These are phyloP conservation scores for Steccherinum ochraceum DNA, from an alignment of 768 basidiomycete genomes.

Conservation along the genomic window DNA sequence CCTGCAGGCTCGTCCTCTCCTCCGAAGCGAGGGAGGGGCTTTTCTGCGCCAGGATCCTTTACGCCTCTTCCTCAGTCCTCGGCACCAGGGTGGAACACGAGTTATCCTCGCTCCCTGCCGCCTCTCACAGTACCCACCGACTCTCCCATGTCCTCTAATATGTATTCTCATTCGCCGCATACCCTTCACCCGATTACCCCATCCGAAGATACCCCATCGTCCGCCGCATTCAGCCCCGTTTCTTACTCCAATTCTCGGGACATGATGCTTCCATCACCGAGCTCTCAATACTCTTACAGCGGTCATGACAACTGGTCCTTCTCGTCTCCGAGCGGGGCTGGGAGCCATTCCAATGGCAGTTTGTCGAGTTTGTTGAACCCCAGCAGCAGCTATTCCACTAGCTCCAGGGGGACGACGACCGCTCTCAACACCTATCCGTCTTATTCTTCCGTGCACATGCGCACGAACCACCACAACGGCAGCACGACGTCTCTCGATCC, in stretches of 20 bases:
- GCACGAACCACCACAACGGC: slow-evolving; percentile 60
- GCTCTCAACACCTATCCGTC: slow-evolving; percentile 26
- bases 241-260: slow-evolving; percentile 25
- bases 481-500: slow-evolving; percentile 51
- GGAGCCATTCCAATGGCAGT: slow-evolving; percentile 59
- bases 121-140: slow-evolving; percentile 82
- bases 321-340: slow-evolving; percentile 45
- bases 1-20: slow-evolving; percentile 44
- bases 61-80: slow-evolving; percentile 60
- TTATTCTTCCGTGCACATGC: slow-evolving; percentile 65
- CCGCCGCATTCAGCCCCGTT: slow-evolving; percentile 34
- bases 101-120: slow-evolving; percentile 52
- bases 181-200: slow-evolving; percentile 63
- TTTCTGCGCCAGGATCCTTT: slow-evolving; percentile 79
- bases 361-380: slow-evolving; percentile 78
- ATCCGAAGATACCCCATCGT: slow-evolving; percentile 60
- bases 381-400: slow-evolving; percentile 41
- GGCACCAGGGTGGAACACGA: slow-evolving; percentile 52
- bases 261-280: slow-evolving; percentile 32
- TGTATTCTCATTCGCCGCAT: slow-evolving; percentile 58
- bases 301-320: slow-evolving; percentile 54
- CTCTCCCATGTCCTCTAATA: slow-evolving; percentile 51
- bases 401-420: slow-evolving; percentile 22
- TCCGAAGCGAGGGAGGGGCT: slow-evolving; percentile 56
- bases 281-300: slow-evolving; percentile 56